phyloP scores from a whole-genome alignment of 1,284 basidiomycete genomes.

The Phlebopus sp. region DNA sequence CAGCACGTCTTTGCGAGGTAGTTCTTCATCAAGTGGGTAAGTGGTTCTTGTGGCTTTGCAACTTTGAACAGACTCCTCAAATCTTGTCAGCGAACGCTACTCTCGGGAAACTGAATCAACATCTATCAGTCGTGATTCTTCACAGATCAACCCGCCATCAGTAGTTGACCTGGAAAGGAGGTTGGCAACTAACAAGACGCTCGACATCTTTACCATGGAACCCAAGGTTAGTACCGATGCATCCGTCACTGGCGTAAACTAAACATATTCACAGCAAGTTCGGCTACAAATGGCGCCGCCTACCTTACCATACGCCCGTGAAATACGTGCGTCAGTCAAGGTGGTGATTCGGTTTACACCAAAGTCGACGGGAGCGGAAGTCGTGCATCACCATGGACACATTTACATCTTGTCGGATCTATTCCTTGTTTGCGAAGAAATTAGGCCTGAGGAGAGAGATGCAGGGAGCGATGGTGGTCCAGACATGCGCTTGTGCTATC shows the following conservation, averaged over 20 bases:
- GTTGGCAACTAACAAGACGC: conserved; percentile 73
- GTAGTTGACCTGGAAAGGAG: conserved; percentile 79
- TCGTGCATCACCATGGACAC: conserved; percentile 77
- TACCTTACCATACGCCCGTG: conserved; percentile 75
- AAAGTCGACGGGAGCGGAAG: conserved; percentile 66
- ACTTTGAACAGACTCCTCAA: conserved; percentile 2
- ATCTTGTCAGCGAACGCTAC: conserved; percentile 44
- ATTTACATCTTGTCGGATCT: conserved; percentile 91
- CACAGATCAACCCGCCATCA: conserved; percentile 51
- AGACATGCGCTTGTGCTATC: conserved; percentile 94
- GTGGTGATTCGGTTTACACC: conserved; percentile 80
- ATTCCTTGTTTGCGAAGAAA: conserved; percentile 85
- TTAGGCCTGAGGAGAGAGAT: conserved; percentile 62
- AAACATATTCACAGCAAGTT: conserved; percentile 59
- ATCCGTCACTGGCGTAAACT: conserved; percentile 6
- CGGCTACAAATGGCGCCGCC: conserved; percentile 89
- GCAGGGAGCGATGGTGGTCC: conserved; percentile 53
- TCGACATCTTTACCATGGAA: conserved; percentile 96
- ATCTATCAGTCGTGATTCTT: conserved; percentile 50
- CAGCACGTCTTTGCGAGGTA: conserved; percentile 48
- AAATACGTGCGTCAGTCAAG: conserved; percentile 74
- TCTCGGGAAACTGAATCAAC: conserved; percentile 61
- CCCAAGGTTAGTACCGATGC: conserved; percentile 65
- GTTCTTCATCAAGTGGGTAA: conserved; percentile 56
- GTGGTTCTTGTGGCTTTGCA: conserved; percentile 20